A percentile compares a stretch with the other conserved stretches of the same genome.
These are phyloP conservation scores for Cinchona pubescens DNA, from an alignment of 257 asterid genomes.

Conservation along the genomic window DNA sequence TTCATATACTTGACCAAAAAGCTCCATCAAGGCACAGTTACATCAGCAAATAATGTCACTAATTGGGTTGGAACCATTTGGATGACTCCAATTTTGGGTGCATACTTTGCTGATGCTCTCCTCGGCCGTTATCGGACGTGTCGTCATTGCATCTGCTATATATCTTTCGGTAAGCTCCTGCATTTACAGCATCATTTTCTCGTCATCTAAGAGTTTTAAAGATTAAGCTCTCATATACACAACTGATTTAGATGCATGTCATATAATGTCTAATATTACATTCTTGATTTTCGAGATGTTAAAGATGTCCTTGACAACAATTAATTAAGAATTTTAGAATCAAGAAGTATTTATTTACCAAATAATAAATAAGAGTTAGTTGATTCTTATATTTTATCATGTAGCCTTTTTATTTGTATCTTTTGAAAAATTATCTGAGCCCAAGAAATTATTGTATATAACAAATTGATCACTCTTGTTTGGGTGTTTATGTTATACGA, in stretches of 20 bases:
- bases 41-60: conserved; percentile 72
- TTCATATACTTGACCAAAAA: conserved; percentile 62
- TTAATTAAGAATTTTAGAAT: not conserved
- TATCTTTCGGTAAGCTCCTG: conserved; percentile 53
- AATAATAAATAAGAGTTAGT: not conserved
- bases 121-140: conserved; percentile 82
- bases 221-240: too few species aligned
- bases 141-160: conserved; percentile 48
- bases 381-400: not conserved
- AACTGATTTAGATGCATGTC: too few species aligned
- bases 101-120: conserved; percentile 73
- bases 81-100: conserved; percentile 82
- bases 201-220: too few species aligned
- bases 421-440: not conserved
- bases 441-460: not conserved
- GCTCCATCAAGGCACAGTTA: conserved; percentile 63
- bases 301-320: too few species aligned
- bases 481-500: not conserved
- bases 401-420: not conserved
- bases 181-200: not conserved
- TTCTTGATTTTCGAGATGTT: not conserved
- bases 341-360: not conserved
- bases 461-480: not conserved
- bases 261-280: not conserved
- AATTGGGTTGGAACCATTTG: conserved; percentile 81